Conservation (phyloP, 2,329 filamentous ascomycete species). For the Aureobasidium leucospermi region DNA sequence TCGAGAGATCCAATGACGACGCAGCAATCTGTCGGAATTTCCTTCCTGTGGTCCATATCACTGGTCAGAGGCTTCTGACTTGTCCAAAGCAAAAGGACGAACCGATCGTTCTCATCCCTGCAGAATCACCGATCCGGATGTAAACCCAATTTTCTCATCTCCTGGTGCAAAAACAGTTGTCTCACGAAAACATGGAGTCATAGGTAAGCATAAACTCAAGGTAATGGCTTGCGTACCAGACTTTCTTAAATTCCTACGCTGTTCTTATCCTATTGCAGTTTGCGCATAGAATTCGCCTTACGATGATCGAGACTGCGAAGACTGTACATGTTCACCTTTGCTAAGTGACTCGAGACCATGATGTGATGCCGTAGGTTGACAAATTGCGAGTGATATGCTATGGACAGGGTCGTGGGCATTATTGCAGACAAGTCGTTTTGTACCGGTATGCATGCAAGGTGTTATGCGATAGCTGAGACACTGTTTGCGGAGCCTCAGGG, state of each 20-base stretch:
- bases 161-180: no score
- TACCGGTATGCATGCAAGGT: background rate
- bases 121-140: background rate
- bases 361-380: no score
- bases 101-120: background rate
- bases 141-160: background rate
- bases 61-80: background rate
- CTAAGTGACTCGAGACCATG: no score
- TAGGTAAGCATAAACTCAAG: no score
- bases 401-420: background rate
- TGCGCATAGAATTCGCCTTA: background rate
- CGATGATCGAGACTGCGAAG: background rate
- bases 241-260: background rate
- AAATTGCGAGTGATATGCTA: background rate
- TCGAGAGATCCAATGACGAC: background rate
- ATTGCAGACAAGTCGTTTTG: background rate
- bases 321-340: no score
- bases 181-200: no score
- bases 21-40: background rate
- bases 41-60: background rate
- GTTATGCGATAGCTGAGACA: background rate
- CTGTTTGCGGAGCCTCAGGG: background rate
- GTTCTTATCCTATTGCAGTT: background rate
- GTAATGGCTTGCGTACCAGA: background rate
- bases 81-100: background rate